Conservation (phyloP, 2,329 filamentous ascomycete genomes). For the Colletotrichum phormii region DNA sequence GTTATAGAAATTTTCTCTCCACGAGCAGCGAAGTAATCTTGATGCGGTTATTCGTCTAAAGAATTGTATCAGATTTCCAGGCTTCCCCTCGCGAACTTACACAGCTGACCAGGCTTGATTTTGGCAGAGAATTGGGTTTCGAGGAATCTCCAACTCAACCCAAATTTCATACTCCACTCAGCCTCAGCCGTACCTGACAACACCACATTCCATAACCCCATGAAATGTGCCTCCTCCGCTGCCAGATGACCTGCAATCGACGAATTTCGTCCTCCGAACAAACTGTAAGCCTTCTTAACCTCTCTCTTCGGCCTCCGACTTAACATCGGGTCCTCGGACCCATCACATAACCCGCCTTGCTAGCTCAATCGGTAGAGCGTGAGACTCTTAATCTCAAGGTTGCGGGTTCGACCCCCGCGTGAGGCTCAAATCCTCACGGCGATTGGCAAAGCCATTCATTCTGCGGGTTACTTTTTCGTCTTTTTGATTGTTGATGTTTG, state of each 20-base stretch:
- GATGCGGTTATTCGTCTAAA: background rate
- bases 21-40: background rate
- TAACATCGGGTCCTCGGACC: background rate
- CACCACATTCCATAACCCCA: too few relatives aligned
- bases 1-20: background rate
- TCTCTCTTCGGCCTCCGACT: accelerated
- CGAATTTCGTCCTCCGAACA: too few relatives aligned
- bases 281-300: accelerated
- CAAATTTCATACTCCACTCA: too few relatives aligned
- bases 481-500: too few relatives aligned
- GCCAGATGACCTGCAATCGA: too few relatives aligned
- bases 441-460: conserved; percentile 21
- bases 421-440: conserved; percentile 39
- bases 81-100: too few relatives aligned
- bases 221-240: too few relatives aligned
- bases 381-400: conserved; percentile 68
- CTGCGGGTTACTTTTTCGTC: background rate
- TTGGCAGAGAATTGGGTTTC: too few relatives aligned
- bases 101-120: too few relatives aligned
- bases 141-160: too few relatives aligned
- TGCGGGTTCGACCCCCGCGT: conserved; percentile 42
- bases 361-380: conserved; percentile 73
- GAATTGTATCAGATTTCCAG: background rate
- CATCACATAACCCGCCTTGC: conserved; percentile 9
- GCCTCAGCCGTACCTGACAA: too few relatives aligned